Evolutionary conservation across 768 basidiomycete species (phyloP).

Genomic region (Calocera cornea): DNA sequence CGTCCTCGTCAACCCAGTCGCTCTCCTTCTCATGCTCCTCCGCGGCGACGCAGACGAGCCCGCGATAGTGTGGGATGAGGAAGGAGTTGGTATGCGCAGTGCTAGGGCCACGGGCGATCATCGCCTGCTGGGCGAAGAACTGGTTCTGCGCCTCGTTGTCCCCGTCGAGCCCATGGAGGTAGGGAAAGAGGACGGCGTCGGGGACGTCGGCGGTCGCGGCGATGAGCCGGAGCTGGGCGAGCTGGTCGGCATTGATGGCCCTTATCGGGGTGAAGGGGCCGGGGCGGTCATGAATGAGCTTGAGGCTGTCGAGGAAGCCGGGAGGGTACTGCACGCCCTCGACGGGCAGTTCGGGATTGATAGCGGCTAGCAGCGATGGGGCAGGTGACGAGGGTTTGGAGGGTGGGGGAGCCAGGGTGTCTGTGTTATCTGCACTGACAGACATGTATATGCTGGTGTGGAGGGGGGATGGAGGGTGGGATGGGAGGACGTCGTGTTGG

Average conservation of each 20-base stretch:
- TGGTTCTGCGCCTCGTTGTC: slow-evolving; percentile 64
- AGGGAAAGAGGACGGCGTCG: slow-evolving; percentile 74
- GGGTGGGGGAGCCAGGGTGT: slow-evolving; percentile 8
- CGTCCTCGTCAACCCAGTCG: slow-evolving; percentile 1
- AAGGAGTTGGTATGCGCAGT: slow-evolving; percentile 14
- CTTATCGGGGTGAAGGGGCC: slow-evolving; percentile 31
- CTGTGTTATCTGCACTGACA: slow-evolving; percentile 9
- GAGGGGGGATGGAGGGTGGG: slow-evolving; percentile 10
- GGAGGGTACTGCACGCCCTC: slow-evolving; percentile 18
- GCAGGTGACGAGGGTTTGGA: slow-evolving; percentile 5
- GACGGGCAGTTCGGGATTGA: not conserved
- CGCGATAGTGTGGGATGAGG: slow-evolving; percentile 40
- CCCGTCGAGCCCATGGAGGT: slow-evolving; percentile 76
- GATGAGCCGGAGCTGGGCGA: slow-evolving; percentile 47
- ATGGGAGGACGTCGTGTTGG: slow-evolving; percentile 6
- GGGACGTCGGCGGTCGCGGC: slow-evolving; percentile 59
- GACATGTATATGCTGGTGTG: slow-evolving; percentile 7
- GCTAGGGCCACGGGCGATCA: slow-evolving; percentile 12
- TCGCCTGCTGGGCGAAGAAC: slow-evolving; percentile 43
- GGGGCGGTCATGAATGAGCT: slow-evolving; percentile 25
- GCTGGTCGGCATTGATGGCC: slow-evolving; percentile 34
- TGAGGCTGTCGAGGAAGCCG: slow-evolving; percentile 19
- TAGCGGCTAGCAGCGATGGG: not conserved
- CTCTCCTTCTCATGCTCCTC: slow-evolving; percentile 4
- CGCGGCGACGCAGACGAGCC: slow-evolving; percentile 57